Evolutionary conservation across 805 yeast species (phyloP).

Genomic region (Scheffersomyces spartinae): DNA sequence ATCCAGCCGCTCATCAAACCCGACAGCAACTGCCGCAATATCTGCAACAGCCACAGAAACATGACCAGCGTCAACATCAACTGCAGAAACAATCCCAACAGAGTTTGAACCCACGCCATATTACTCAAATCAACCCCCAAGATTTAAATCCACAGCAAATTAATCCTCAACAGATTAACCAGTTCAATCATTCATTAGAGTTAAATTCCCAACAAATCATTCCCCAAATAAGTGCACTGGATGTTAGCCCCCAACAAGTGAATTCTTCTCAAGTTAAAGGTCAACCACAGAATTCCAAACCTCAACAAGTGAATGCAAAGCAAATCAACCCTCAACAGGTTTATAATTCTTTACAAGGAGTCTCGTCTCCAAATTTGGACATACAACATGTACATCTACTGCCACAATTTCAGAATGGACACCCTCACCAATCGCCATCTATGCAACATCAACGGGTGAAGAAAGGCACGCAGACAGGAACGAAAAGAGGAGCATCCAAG

Average conservation of each 20-base stretch:
- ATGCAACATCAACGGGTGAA: conserved; percentile 3
- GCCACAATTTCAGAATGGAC: not conserved
- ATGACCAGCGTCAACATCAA: conserved; percentile 2
- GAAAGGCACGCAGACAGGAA: conserved; percentile 12
- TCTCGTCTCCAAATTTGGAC: too few species aligned
- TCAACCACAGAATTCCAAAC: conserved; percentile 1
- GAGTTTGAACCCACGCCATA: conserved; percentile 3
- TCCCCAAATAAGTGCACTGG: too few species aligned
- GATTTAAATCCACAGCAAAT: not conserved
- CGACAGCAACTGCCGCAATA: too few species aligned
- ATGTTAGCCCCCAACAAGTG: too few species aligned
- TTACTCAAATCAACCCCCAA: conserved; percentile 2
- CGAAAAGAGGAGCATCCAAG: too few species aligned
- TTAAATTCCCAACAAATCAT: too few species aligned
- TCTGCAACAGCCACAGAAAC: conserved; percentile 2
- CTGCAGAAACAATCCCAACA: conserved; percentile 2
- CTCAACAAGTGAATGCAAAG: conserved; percentile 2
- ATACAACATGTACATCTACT: not conserved
- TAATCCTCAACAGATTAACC: conserved; percentile 2
- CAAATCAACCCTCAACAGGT: conserved; percentile 3
- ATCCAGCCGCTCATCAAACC: too few species aligned
- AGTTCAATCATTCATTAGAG: conserved; percentile 1
- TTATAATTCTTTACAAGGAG: conserved; percentile 1
- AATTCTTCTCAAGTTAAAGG: too few species aligned
- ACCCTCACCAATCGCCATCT: not conserved